Base-by-base conservation (phyloP, 495 filamentous ascomycete genomes). In the Tuber borchii region DNA sequence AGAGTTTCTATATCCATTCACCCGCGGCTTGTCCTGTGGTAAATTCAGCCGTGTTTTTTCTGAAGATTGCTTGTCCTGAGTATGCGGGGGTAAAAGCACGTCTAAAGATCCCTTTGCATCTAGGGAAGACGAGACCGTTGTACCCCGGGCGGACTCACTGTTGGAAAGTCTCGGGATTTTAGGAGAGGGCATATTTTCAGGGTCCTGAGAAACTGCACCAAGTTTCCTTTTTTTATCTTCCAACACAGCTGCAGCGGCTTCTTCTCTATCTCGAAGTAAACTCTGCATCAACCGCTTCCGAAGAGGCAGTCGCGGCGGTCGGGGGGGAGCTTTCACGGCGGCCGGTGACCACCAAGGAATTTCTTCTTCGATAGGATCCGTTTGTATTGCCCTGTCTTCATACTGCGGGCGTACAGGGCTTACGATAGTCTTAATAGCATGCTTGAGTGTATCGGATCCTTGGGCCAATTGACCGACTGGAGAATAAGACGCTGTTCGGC, bases 351-450 rank as follows among this genome's bases (percentile, higher is more conserved):
- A 82, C 81, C 81, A 82, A 4, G 75, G 80, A 37, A 74, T 44
- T 45, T 86, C 85, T 71, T 81, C 73, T 42, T 82, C 82, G 45
- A 86, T 83, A 26, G 80, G 70, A 73, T 87, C 85, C 1, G 86
- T 86, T 80, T 90, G 88, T 22, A 85, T 84, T 9, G 84, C 82
- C 40, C 82, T 80, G 68, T 88, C 85, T 34, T 87, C 86, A 75
- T 88, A 89, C 14, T 83, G 78, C 2, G 79, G 83, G 20, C 56
- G 74, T 68, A 39, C 75, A 72, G 73, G 80, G 14, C 73, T 82
- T 16, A 61, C 10, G 31, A 79, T 75, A 19, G 73, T 79, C 70
- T 79, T 79, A 37, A 56, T 79, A 48, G 45, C 56, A 65, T 65
- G 78, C 39, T 79, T 76, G 31, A 40, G 51, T 0, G n/a, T 26